Evolutionary conservation across 192 early-diverging fungal genomes (phyloP), one percentile per base, ranked within the genome.

Genomic region (Umbelopsis vinacea): DNA sequence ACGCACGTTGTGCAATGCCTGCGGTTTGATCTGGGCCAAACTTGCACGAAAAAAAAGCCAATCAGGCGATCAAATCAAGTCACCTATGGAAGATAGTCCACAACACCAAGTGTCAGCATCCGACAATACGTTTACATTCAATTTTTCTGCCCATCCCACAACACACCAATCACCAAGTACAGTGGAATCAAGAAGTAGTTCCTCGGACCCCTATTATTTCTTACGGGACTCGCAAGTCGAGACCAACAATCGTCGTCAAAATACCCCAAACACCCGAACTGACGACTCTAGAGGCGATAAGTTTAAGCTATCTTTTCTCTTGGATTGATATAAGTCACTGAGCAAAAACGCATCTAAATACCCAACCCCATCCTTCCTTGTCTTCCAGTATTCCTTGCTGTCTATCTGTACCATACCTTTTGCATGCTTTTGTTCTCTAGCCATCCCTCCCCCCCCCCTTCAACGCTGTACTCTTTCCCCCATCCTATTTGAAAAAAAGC

Each of bases 1-100:
- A 33, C 53, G 71, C 2, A 71, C 71, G 10, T 21, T 71, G 57
- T 71, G 71, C 14, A 71, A 71, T 21, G 71, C 71, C 43, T 71
- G 71, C 33, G 71, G 71, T 35, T 54, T 71, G 33, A 66, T 71
- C 24, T 71, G 46, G 46, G 71, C 71, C 33, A 71, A 71, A 67
- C 57, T 63, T 63, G 57, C 57, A n/a, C 57, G 57, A 12, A 63
- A 63, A 19, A 63, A 63, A 29, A 11, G 15, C 35, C 57, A 63
- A 63, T 37, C 33, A 19, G 26, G 29, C 57, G 57, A 63, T 63
- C 57, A 15, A 35, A 11, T 19, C 6, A 63, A 37, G 26, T 63
- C 12, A 17, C 11, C 57, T 10, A 33, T 2, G 17, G 57, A 26
- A 22, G 22, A 37, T 19, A 63, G 33, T 37, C 10, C 33, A 2